A percentile compares a stretch with the other conserved stretches of the same genome.
These are phyloP conservation scores for Penicillium sp. DNA, from an alignment of 2,329 filamentous ascomycete species.

Conservation along the genomic window DNA sequence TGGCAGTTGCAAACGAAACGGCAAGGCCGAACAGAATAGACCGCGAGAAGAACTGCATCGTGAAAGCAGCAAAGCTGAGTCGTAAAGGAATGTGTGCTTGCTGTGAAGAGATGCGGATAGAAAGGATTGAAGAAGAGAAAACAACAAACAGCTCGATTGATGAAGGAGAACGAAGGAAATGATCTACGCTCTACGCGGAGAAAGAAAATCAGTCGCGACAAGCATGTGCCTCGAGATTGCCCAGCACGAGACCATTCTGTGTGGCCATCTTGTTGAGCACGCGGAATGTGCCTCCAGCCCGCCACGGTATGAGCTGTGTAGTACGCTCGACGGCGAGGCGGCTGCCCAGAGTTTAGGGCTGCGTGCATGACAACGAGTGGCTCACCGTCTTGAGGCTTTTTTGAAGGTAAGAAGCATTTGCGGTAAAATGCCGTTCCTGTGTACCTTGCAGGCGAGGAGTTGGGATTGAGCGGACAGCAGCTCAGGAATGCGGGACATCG, in stretches of 20 bases:
- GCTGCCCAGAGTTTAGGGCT: not conserved
- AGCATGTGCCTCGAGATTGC: not conserved
- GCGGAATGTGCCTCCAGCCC: not conserved
- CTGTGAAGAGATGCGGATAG: not conserved
- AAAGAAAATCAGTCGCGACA: not conserved
- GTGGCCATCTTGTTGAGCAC: not conserved
- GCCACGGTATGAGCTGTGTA: not conserved
- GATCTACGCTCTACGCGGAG: not conserved
- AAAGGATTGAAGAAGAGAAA: not conserved
- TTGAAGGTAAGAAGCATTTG: not conserved
- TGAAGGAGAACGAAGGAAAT: not conserved
- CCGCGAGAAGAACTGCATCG: slow-evolving; percentile 5
- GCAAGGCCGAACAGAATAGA: slow-evolving; percentile 4
- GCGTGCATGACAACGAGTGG: not conserved
- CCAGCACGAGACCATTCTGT: not conserved
- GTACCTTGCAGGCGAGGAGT: not conserved
- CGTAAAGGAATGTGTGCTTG: not conserved
- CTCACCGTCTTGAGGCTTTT: not conserved
- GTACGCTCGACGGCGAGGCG: not conserved
- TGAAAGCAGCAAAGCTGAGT: not conserved
- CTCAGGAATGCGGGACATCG: not conserved
- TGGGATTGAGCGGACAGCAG: not conserved
- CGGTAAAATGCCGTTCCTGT: not conserved
- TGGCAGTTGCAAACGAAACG: slow-evolving; percentile 1
- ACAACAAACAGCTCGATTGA: not conserved